A percentile compares a stretch with the other conserved stretches of the same genome.
phyloP scores from a whole-genome alignment of 2,329 filamentous ascomycete genomes.

The Trichophyton benhamiae region DNA sequence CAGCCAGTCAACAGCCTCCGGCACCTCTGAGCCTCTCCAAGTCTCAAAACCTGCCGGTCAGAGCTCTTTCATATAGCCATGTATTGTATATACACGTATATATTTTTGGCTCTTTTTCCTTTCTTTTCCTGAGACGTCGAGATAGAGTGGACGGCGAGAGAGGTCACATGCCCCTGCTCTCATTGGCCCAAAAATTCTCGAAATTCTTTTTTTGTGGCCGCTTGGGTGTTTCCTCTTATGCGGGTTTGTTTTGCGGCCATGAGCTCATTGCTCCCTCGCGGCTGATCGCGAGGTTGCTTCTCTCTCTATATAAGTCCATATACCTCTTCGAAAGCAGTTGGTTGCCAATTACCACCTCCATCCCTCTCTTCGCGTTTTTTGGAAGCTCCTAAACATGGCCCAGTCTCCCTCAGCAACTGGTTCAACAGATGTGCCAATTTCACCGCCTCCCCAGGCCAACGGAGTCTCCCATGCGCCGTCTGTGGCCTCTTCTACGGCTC shows the following conservation, averaged over 20 bases:
- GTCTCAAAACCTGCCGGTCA: too few relatives aligned
- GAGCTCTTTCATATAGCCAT: too few relatives aligned
- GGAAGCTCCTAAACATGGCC: conserved; percentile 1
- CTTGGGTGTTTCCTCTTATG: background rate
- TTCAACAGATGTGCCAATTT: background rate
- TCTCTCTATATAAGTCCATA: background rate
- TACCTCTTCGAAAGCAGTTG: background rate
- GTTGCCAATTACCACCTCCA: background rate
- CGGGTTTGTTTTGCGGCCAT: background rate
- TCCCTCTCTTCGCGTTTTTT: background rate
- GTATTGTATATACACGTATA: too few relatives aligned
- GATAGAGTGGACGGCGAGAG: background rate
- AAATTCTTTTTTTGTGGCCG: background rate
- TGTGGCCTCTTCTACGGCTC: background rate
- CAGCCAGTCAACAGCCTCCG: too few relatives aligned
- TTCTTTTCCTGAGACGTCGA: background rate
- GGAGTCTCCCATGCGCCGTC: background rate
- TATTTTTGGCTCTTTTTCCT: background rate
- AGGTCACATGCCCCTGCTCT: background rate
- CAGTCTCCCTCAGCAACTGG: background rate
- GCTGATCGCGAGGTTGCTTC: conserved; percentile 3
- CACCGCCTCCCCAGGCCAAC: background rate
- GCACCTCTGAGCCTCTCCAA: too few relatives aligned
- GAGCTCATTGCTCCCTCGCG: conserved; percentile 3
- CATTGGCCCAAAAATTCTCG: background rate